Conservation (phyloP, 257 asterid genomes). For the Scutellaria baicalensis region DNA sequence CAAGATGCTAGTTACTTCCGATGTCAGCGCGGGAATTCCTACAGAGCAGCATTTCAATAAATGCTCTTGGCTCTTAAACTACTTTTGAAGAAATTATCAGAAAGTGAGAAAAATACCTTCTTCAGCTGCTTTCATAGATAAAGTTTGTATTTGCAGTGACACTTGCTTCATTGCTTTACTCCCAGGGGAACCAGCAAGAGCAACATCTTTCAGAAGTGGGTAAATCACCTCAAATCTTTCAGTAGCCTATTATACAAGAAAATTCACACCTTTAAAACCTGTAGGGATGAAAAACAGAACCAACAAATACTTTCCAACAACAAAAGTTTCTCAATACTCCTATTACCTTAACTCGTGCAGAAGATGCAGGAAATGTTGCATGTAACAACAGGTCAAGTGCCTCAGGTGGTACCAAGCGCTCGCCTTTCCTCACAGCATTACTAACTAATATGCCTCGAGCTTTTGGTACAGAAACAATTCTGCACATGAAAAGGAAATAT, state of each 20-base stretch:
- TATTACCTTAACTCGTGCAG: conserved; percentile 70
- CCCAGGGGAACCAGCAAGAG: conserved; percentile 85
- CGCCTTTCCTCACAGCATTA: conserved; percentile 77
- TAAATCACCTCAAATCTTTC: conserved; percentile 79
- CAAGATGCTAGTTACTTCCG: conserved; percentile 61
- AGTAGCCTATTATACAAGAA: conserved; percentile 42
- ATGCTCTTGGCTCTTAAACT: neutral
- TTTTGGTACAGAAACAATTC: conserved; percentile 68
- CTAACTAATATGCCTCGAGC: conserved; percentile 62
- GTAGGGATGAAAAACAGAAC: neutral
- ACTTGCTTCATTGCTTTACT: conserved; percentile 93
- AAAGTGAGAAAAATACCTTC: conserved; percentile 47
- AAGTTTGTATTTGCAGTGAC: conserved; percentile 47
- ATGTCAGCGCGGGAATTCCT: conserved; percentile 63
- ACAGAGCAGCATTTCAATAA: conserved; percentile 18
- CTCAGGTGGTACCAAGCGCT: conserved; percentile 71
- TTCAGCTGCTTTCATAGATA: conserved; percentile 53
- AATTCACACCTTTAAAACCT: neutral
- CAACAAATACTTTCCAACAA: neutral
- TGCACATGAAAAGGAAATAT: conserved; percentile 18
- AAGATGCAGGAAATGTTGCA: conserved; percentile 64
- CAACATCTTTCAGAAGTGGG: conserved; percentile 70
- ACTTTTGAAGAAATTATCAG: neutral
- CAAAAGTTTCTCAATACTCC: neutral
- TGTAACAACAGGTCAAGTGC: conserved; percentile 63